These are phyloP conservation scores for Aspergillus sp. DNA, from an alignment of 2,329 filamentous ascomycete species.

Conservation along the genomic window DNA sequence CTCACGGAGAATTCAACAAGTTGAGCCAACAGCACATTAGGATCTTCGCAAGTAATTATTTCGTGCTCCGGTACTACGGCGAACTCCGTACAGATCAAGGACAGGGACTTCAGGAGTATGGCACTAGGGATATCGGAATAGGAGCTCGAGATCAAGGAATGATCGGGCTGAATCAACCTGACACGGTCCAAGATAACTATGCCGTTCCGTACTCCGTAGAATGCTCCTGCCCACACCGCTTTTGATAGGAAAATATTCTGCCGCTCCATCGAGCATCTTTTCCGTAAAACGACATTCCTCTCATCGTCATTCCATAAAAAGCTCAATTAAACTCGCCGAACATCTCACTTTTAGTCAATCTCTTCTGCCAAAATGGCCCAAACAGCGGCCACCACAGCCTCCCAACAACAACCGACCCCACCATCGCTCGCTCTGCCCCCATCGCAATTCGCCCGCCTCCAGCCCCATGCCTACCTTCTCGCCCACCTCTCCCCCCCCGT, in stretches of 20 bases:
- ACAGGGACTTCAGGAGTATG: no score
- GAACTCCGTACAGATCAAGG: no score
- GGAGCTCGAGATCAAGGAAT: no score
- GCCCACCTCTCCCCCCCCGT: constrained; percentile 67
- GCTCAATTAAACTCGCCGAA: neutral
- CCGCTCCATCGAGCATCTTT: constrained; percentile 4
- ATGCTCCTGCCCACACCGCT: constrained; percentile 12
- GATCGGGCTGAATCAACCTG: no score
- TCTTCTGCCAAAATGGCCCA: neutral
- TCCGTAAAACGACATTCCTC: neutral
- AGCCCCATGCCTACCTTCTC: constrained; percentile 81
- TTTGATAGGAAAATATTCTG: constrained; percentile 19
- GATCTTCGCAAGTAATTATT: no score
- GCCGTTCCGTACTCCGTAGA: neutral
- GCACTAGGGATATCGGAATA: no score
- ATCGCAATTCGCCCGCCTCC: constrained; percentile 76
- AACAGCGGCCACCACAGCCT: constrained; percentile 10
- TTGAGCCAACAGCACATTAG: no score
- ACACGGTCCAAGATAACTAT: no score
- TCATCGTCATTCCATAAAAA: neutral
- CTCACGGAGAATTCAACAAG: no score
- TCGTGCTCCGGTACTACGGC: no score
- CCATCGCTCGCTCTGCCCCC: constrained; percentile 52
- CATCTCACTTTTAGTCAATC: no score
- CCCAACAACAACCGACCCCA: constrained; percentile 19